phyloP scores from a whole-genome alignment of 441 rosid species.

The Cnidoscolus chayamansa region DNA sequence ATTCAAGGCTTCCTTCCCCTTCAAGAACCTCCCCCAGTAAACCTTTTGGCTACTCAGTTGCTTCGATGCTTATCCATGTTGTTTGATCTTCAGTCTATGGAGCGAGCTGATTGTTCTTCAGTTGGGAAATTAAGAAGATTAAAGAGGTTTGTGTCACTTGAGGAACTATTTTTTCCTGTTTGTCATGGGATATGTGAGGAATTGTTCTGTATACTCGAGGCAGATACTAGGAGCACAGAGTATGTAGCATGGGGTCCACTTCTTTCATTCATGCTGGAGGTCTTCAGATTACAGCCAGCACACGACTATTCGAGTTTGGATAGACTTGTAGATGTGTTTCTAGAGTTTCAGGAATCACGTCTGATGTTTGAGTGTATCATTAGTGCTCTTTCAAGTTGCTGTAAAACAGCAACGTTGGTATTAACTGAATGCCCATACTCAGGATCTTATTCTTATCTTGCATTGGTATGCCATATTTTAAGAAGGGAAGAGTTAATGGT shows the following conservation, averaged over 20 bases:
- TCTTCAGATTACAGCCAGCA: constrained; percentile 64
- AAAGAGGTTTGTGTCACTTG: constrained; percentile 70
- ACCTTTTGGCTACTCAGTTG: constrained; percentile 48
- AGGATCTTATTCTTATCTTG: constrained; percentile 86
- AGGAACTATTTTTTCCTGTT: constrained; percentile 71
- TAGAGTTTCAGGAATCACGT: constrained; percentile 59
- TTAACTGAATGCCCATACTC: constrained; percentile 89
- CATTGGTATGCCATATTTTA: constrained; percentile 79
- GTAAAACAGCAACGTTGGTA: constrained; percentile 65
- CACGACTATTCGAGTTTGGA: constrained; percentile 76
- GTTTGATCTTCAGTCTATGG: constrained; percentile 46
- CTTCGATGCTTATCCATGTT: constrained; percentile 74
- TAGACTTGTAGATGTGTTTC: constrained; percentile 62
- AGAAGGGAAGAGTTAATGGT: constrained; percentile 74
- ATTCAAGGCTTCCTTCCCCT: constrained; percentile 67
- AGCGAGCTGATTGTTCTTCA: constrained; percentile 54
- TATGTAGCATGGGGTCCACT: constrained; percentile 78
- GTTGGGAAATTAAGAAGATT: constrained; percentile 72
- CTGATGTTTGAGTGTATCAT: constrained; percentile 58
- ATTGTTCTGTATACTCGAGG: constrained; percentile 57
- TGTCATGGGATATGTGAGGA: constrained; percentile 72
- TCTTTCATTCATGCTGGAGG: constrained; percentile 73
- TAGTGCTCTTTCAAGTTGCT: constrained; percentile 70
- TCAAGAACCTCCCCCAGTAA: constrained; percentile 55
- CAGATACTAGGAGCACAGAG: constrained; percentile 52